A percentile compares a stretch with the other conserved stretches of the same genome.
These are phyloP conservation scores for Exophiala sp. DNA, from an alignment of 2,329 filamentous ascomycete species.

Conservation along the genomic window DNA sequence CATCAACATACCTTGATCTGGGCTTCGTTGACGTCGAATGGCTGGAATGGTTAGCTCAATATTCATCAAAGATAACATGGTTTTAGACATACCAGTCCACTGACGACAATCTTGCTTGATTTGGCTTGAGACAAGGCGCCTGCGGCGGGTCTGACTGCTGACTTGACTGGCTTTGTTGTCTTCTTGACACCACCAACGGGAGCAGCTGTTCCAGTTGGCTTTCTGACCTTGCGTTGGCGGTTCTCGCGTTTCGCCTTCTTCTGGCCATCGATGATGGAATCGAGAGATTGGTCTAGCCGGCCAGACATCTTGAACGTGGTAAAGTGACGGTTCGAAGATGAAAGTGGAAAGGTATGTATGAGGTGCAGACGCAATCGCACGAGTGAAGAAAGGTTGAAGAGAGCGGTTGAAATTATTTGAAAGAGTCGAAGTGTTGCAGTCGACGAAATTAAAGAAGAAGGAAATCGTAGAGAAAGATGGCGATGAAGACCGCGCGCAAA, in stretches of 20 bases:
- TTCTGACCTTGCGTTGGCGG: slow-evolving; percentile 44
- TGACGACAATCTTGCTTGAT: slow-evolving; percentile 97
- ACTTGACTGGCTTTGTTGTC: slow-evolving; percentile 53
- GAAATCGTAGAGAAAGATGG: background rate
- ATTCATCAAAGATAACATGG: background rate
- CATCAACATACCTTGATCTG: slow-evolving; percentile 99
- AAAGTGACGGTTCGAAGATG: slow-evolving; percentile 11
- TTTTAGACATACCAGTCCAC: slow-evolving; percentile 77
- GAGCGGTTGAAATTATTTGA: background rate
- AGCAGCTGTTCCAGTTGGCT: slow-evolving; percentile 45
- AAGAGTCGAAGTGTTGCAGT: background rate
- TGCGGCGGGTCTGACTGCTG: slow-evolving; percentile 53
- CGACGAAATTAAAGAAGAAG: background rate
- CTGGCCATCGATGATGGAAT: slow-evolving; percentile 87
- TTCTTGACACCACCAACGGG: slow-evolving; percentile 87
- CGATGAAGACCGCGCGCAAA: slow-evolving; percentile 4
- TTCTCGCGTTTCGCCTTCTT: slow-evolving; percentile 52
- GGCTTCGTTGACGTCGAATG: slow-evolving; percentile 90
- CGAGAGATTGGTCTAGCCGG: slow-evolving; percentile 95
- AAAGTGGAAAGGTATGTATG: slow-evolving; percentile 1
- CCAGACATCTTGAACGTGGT: slow-evolving; percentile 66
- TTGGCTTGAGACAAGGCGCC: slow-evolving; percentile 58
- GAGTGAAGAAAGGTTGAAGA: slow-evolving; percentile 2
- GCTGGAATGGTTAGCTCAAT: slow-evolving; percentile 60
- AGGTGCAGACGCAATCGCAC: slow-evolving; percentile 1